Evolutionary conservation across 2,329 filamentous ascomycete species (phyloP).

Genomic region (Trichophyton simii): DNA sequence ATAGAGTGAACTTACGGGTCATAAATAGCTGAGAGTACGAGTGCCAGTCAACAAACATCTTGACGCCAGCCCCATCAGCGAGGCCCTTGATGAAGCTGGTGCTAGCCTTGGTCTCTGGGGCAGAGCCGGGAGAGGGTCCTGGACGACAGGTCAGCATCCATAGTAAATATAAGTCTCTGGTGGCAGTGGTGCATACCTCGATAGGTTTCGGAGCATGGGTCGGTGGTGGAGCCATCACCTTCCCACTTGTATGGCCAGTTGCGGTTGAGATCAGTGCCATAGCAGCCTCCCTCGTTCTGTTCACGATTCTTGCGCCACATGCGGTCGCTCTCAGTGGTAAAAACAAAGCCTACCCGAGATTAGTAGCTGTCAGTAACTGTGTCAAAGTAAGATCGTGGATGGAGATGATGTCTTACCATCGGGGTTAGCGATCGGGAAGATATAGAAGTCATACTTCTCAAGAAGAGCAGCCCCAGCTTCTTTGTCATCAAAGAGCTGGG

Average conservation of each 20-base stretch:
- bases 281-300: conserved; percentile 29
- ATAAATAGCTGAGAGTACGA: conserved; percentile 50
- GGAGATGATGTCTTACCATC: conserved; percentile 33
- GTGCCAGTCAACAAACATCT: conserved; percentile 54
- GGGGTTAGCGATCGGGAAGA: conserved; percentile 51
- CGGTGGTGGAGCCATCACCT: conserved; percentile 37
- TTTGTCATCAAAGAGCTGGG: conserved; percentile 35
- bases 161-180: background rate
- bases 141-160: background rate
- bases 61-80: conserved; percentile 38
- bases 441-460: conserved; percentile 53
- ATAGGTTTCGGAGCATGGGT: conserved; percentile 42
- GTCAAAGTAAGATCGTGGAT: background rate
- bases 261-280: conserved; percentile 47
- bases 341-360: conserved; percentile 40
- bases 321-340: conserved; percentile 44
- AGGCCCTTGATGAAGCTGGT: conserved; percentile 37
- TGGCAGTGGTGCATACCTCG: conserved; percentile 16
- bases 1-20: conserved; percentile 20
- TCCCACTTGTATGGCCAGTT: conserved; percentile 46
- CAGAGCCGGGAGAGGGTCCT: conserved; percentile 34
- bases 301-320: conserved; percentile 53
- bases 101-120: conserved; percentile 42
- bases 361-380: background rate
- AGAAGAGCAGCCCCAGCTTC: conserved; percentile 35